Percentiles rank a stretch among this genome's conserved stretches.
These are phyloP conservation scores for Fusarium sp. DNA, from an alignment of 2,329 filamentous ascomycete genomes.

Conservation along the genomic window DNA sequence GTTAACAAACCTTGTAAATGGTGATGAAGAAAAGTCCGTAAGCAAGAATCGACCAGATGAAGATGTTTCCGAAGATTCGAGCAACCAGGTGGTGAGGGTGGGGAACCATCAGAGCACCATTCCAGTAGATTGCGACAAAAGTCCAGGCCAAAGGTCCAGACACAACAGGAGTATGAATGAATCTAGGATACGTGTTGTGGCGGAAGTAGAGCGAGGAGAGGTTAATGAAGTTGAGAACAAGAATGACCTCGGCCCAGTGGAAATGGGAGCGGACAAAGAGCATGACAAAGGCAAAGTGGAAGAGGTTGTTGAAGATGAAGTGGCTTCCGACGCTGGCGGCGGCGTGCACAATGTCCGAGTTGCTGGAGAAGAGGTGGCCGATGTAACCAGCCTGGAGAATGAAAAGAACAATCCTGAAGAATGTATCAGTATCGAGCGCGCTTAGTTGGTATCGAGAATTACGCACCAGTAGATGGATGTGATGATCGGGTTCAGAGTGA, in stretches of 20 bases:
- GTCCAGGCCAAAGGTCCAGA: slow-evolving; percentile 85
- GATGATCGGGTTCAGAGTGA: slow-evolving; percentile 75
- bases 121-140: slow-evolving; percentile 88
- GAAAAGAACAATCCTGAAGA: slow-evolving; percentile 74
- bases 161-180: slow-evolving; percentile 81
- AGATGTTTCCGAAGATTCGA: slow-evolving; percentile 86
- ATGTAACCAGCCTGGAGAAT: slow-evolving; percentile 81
- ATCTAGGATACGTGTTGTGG: slow-evolving; percentile 75
- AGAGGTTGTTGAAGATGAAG: slow-evolving; percentile 87
- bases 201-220: slow-evolving; percentile 83
- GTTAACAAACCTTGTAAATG: slow-evolving; percentile 70
- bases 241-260: slow-evolving; percentile 78
- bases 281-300: slow-evolving; percentile 84
- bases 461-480: slow-evolving; percentile 79
- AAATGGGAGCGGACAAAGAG: slow-evolving; percentile 84
- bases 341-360: slow-evolving; percentile 70
- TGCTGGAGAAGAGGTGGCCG: slow-evolving; percentile 77
- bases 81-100: slow-evolving; percentile 73
- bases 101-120: slow-evolving; percentile 84
- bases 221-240: slow-evolving; percentile 86
- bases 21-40: slow-evolving; percentile 82
- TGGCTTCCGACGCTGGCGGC: slow-evolving; percentile 84
- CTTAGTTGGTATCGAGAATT: not conserved
- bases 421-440: not conserved
- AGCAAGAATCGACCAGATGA: slow-evolving; percentile 84